Evolutionary conservation across 768 basidiomycete genomes (phyloP), one percentile per base, ranked within the genome.

Genomic region (Mrakia blollopis): DNA sequence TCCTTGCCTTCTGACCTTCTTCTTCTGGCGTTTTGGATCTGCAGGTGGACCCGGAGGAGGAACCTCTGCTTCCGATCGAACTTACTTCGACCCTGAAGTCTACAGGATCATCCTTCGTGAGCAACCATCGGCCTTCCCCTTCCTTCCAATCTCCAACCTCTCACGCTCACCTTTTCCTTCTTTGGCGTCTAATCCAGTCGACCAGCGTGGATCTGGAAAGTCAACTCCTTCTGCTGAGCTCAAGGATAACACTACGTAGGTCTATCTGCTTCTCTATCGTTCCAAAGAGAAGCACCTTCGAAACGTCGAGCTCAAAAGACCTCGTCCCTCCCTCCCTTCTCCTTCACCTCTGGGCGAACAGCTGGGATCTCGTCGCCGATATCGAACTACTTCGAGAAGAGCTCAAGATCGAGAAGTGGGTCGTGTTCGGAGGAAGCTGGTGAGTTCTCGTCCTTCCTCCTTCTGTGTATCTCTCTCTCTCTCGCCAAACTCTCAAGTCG

Each of bases 151-250:
- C 50, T 30, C 6, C n/a, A 41, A n/a, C n/a, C n/a, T n/a, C n/a
- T n/a, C n/a, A n/a, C n/a, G n/a, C 18, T 54, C 25, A 61, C 44
- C 47, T 41, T 28, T 13, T 69, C 70, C 23, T n/a, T 32, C 70
- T 7, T 23, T 14, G 1, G n/a, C 57, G 23, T 37, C 10, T 9
- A 30, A 52, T 0, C 18, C 61, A 77, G 76, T 94, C 80, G 94
- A 97, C 84, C 95, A 98, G 83, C 87, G 95, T 78, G 95, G 95
- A 23, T 83, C 91, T 23, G 95, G 95, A 28, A 91, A 92, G 80
- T 93, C 92, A 25, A 92, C 87, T 0, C 94, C 94, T 16, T 72
- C 72, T 74, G 93, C 94, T 11, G 90, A 83, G 44, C 83, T 90
- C 2, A 90, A 92, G 79, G 90, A 94, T 71, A 98, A 98, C 83